Conservation (phyloP, 192 early-diverging fungal species). For the Coemansia reversa region DNA sequence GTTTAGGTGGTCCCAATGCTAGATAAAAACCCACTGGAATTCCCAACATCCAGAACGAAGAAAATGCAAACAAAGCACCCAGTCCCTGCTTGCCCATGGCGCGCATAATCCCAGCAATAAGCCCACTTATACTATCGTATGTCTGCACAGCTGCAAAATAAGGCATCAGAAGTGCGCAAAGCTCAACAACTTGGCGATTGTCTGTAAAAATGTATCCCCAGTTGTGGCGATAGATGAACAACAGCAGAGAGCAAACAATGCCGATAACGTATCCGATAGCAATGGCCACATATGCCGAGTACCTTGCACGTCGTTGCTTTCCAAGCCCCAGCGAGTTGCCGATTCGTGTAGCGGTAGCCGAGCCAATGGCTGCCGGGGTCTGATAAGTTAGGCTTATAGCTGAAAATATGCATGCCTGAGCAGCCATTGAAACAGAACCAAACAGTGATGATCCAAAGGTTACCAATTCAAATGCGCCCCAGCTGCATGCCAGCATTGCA, state of each 20-base stretch:
- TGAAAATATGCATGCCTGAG: conserved; percentile 73
- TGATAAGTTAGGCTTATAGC: conserved; percentile 70
- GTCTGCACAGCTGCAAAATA: conserved; percentile 68
- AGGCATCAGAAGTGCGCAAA: conserved; percentile 72
- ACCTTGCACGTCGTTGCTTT: conserved; percentile 55
- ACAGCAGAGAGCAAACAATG: conserved; percentile 46
- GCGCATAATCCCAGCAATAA: conserved; percentile 56
- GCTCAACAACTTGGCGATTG: conserved; percentile 64
- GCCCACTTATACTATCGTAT: conserved; percentile 55
- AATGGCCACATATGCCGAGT: conserved; percentile 49
- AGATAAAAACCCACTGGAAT: conserved; percentile 54
- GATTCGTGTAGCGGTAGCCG: conserved; percentile 74
- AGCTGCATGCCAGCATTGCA: conserved; percentile 78
- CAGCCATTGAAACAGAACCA: conserved; percentile 70
- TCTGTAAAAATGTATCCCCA: conserved; percentile 60
- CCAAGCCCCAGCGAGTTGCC: conserved; percentile 69
- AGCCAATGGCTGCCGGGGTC: conserved; percentile 62
- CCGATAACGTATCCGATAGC: conserved; percentile 38
- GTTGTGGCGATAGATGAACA: conserved; percentile 26
- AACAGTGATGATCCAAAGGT: conserved; percentile 71
- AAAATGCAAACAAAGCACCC: conserved; percentile 44
- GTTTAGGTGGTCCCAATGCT: conserved; percentile 23
- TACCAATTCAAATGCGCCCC: conserved; percentile 76
- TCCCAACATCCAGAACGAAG: conserved; percentile 50
- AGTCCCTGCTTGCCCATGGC: conserved; percentile 50